A percentile compares a stretch with the other conserved stretches of the same genome.
Evolutionary conservation across 179 eudicot species (phyloP).

Genomic region (Beta lomatogona): DNA sequence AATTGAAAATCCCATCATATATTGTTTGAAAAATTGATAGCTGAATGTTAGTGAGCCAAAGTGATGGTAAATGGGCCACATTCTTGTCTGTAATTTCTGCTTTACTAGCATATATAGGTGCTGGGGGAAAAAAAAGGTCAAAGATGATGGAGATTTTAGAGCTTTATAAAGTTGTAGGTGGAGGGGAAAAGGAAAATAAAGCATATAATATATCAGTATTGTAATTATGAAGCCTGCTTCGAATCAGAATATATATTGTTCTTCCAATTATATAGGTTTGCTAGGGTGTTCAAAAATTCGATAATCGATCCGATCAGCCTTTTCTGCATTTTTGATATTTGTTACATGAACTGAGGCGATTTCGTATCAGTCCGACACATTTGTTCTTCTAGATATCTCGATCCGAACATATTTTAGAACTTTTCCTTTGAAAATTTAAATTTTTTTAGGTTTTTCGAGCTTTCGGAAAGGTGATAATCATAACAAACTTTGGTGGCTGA

Average conservation of each 20-base stretch:
- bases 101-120: slow-evolving; percentile 9
- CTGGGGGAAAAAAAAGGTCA: background rate
- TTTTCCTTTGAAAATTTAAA: too few relatives aligned
- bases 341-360: too few relatives aligned
- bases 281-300: too few relatives aligned
- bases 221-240: too few relatives aligned
- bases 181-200: background rate
- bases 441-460: too few relatives aligned
- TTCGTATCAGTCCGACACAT: background rate
- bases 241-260: too few relatives aligned
- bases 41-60: background rate
- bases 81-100: slow-evolving; percentile 8
- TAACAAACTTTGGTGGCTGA: too few relatives aligned
- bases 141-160: slow-evolving; percentile 17
- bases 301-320: too few relatives aligned
- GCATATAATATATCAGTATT: slow-evolving; percentile 8
- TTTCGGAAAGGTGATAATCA: too few relatives aligned
- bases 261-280: too few relatives aligned
- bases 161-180: slow-evolving; percentile 15
- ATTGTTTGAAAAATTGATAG: background rate
- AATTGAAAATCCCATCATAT: background rate
- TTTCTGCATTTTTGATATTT: slow-evolving; percentile 8
- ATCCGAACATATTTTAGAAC: too few relatives aligned
- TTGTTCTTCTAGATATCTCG: background rate
- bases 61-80: slow-evolving; percentile 18